These are phyloP conservation scores for Aschersonia sp. DNA, from an alignment of 2,329 filamentous ascomycete genomes.

Conservation along the genomic window DNA sequence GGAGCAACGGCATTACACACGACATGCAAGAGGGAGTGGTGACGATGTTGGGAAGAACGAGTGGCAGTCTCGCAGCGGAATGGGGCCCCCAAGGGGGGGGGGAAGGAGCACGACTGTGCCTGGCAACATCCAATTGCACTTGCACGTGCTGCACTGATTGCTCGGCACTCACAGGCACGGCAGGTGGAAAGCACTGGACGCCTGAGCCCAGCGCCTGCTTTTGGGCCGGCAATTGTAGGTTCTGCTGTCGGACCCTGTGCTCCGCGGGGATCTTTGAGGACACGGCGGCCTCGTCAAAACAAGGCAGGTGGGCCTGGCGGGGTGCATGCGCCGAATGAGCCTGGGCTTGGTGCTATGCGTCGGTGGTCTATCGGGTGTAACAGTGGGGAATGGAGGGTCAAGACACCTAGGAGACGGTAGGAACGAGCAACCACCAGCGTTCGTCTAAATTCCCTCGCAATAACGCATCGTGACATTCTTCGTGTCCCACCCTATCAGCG, in stretches of 20 bases:
- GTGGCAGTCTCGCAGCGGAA: not conserved
- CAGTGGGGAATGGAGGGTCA: not conserved
- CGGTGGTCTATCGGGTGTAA: not conserved
- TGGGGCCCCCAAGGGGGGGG: not conserved
- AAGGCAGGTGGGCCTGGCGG: slow-evolving; percentile 1
- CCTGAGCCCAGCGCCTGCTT: not conserved
- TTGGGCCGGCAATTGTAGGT: not conserved
- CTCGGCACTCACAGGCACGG: not conserved
- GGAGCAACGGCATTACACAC: not conserved
- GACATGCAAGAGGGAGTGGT: not conserved
- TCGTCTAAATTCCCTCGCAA: not conserved
- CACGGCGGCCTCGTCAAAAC: not conserved
- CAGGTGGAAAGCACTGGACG: not conserved
- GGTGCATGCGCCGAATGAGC: not conserved
- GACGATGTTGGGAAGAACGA: not conserved
- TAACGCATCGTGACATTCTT: slow-evolving; percentile 4
- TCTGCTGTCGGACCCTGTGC: not conserved
- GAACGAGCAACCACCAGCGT: slow-evolving; percentile 1
- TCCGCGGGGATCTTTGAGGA: not conserved
- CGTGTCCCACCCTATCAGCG: not conserved
- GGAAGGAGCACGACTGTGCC: not conserved
- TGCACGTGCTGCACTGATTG: not conserved
- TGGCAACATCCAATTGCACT: not conserved
- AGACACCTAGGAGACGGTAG: not conserved
- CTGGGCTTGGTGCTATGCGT: not conserved